Base-by-base conservation (phyloP, 768 basidiomycete species). In the Agaricus sinodeliciosus region DNA sequence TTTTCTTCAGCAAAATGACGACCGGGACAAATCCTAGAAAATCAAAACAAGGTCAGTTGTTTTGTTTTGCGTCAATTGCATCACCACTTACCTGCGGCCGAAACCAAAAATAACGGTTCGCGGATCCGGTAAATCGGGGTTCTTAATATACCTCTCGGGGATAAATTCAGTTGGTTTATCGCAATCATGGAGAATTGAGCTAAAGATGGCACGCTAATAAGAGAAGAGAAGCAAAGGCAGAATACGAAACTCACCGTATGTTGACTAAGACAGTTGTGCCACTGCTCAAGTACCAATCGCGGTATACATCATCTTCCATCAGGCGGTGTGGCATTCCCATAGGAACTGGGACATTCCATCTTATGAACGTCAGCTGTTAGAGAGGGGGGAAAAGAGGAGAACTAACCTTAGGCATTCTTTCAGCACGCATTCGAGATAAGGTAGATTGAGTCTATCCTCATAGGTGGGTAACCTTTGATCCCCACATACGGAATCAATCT, bases 51-150 rank as follows among this genome's bases (percentile, higher is more conserved):
- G 37, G 12, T 36, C 43, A 51, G 31, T 31, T 7, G 7, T 5
- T 50, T 34, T 39, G 39, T 55, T 36, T 22, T 31, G 13, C 11
- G 13, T 44, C 9, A 19, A 16, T 7, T 46, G 12, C 44, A 37
- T 49, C 66, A 63, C 9, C 42, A 27, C 42, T 43, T 53, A 77
- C 77, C 78, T 67, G 50, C 80, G 69, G 27, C 81, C 81, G 63
- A 83, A 83, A 7, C 80, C 81, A 58, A 81, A 83, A 16, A 79
- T 69, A 35, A 78, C 60, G 34, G 73, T 71, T 28, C 71, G 66
- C 28, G 80, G 78, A 62, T 80, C 74, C 16, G 69, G 67, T 31
- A 72, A 64, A 37, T 63, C 57, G 16, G 65, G 59, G 43, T 71
- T 66, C 8, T 72, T 66, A 45, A 74, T 54, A 60, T 76, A 78